Evolutionary conservation across 495 filamentous ascomycete species (phyloP), one percentile per base, ranked within the genome.

Genomic region (Cenococcum geophilum): DNA sequence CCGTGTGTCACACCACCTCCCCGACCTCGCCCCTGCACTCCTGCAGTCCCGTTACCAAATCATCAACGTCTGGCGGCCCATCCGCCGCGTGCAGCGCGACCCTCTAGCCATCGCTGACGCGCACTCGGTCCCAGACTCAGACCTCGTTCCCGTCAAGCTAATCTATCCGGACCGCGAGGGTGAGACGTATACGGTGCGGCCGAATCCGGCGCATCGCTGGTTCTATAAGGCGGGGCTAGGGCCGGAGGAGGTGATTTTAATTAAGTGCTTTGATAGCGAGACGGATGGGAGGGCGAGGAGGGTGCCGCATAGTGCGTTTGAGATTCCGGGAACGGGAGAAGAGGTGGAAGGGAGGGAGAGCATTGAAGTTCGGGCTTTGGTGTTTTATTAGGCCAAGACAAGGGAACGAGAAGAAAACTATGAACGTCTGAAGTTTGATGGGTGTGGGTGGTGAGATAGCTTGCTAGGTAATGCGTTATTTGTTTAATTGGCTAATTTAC

Each of bases 351-450:
- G 61, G n/a, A 63, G 75, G 71, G 87, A 93, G 79, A 95, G 89
- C 70, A 92, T 96, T 72, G 89, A 95, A 73, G 87, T 95, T n/a
- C 79, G 89, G 69, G 86, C 89, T n/a, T 76, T 95, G 73, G 84
- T 95, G 11, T 91, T 93, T 79, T 63, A 67, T 32, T 32, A 6
- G 27, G 27, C 6, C 6, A 32, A 6, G 27, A 32, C 2, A 32
- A 6, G 27, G 27, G 27, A 32, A 32, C 2, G 27, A 6, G n/a
- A n/a, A n/a, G n/a, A n/a, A n/a, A n/a, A n/a, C n/a, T n/a, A n/a
- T n/a, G n/a, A n/a, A n/a, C n/a, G n/a, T n/a, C n/a, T n/a, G n/a
- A n/a, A n/a, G n/a, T n/a, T n/a, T 32, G 27, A 6, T 32, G 27
- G 6, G 27, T 32, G 6, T 32, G 27, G 27, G 6, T n/a, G 27